Percentiles rank a stretch among this genome's conserved stretches.
These are phyloP conservation scores for Linaria vulgaris DNA, from an alignment of 257 asterid genomes.

Conservation along the genomic window DNA sequence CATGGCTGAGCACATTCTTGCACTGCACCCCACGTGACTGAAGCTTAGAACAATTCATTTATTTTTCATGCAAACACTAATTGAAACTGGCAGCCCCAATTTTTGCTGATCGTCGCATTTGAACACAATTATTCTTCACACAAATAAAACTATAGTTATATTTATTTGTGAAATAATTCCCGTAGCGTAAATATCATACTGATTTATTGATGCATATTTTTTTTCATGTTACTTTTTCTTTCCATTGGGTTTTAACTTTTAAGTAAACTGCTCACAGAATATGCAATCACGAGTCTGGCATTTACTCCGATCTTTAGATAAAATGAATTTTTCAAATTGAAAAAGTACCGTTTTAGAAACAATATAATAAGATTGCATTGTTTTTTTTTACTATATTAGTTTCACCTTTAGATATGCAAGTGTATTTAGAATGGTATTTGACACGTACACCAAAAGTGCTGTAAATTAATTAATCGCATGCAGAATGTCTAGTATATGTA, in stretches of 20 bases:
- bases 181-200: not conserved
- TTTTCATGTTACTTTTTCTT: too few species aligned
- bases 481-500: constrained; percentile 16
- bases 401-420: not conserved
- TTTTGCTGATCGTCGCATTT: too few species aligned
- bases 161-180: too few species aligned
- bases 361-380: not conserved
- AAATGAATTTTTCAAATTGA: too few species aligned
- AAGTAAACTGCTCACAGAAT: too few species aligned
- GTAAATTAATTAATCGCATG: constrained; percentile 11
- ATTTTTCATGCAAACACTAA: not conserved
- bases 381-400: not conserved
- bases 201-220: not conserved
- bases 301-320: too few species aligned
- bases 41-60: not conserved
- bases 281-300: too few species aligned
- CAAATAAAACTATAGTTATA: too few species aligned
- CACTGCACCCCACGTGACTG: constrained; percentile 29
- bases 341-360: too few species aligned
- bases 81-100: too few species aligned
- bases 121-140: too few species aligned
- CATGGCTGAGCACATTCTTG: constrained; percentile 26
- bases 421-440: not conserved
- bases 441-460: not conserved
- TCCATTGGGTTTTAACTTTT: too few species aligned